Evolutionary conservation across 257 asterid genomes (phyloP).

Genomic region (Plectranthus barbatus): DNA sequence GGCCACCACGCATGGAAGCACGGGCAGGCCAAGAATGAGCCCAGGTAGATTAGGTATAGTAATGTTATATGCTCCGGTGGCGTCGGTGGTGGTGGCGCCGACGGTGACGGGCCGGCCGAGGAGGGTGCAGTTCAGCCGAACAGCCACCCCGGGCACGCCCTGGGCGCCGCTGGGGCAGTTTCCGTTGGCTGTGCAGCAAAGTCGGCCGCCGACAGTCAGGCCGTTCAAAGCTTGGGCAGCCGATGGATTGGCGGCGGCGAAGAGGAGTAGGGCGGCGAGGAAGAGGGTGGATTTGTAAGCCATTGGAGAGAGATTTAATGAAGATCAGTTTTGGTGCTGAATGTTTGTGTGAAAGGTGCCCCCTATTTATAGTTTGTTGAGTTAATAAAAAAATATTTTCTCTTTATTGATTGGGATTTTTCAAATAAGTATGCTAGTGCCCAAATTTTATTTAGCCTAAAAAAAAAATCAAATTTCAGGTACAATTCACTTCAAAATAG

Average conservation of each 20-base stretch:
- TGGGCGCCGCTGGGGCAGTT: neutral
- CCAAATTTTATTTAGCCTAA: too few relatives aligned
- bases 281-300: neutral
- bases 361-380: too few relatives aligned
- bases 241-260: neutral
- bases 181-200: neutral
- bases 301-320: neutral
- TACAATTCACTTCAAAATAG: too few relatives aligned
- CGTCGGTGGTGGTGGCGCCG: slow-evolving; percentile 1
- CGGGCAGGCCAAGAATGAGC: neutral
- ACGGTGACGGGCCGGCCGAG: neutral
- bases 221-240: neutral
- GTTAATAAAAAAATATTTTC: neutral
- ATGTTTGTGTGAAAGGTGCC: neutral
- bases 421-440: too few relatives aligned
- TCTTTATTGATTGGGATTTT: too few relatives aligned
- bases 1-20: neutral
- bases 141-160: neutral
- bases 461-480: too few relatives aligned
- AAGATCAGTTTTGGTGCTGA: neutral
- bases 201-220: neutral
- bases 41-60: neutral
- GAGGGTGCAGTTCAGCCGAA: neutral
- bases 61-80: slow-evolving; percentile 1
- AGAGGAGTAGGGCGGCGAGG: neutral